Base-by-base conservation (phyloP, 495 filamentous ascomycete genomes). In the Penicillium tannophilum region DNA sequence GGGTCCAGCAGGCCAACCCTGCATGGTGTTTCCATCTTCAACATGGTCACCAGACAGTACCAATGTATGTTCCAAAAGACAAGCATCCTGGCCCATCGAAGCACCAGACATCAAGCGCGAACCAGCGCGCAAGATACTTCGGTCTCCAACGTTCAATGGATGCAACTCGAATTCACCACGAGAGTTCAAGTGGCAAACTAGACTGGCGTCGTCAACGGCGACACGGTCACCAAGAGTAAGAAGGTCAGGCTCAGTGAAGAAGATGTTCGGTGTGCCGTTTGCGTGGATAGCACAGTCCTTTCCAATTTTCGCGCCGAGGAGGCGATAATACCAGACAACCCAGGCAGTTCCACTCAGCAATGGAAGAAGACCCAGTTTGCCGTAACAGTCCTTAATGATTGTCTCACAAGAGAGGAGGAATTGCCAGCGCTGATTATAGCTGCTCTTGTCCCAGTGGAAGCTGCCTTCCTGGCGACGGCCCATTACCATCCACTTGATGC, bases 231-330 rank as follows among this genome's bases (percentile, higher is more conserved):
- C 79, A 8, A 82, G 53, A 0, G 62, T 72, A 1, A 82, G 56
- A 26, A 81, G 66, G 26, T 81, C 79, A 4, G 79, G 79, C 64
- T 82, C 79, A 2, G 79, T 82, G 46, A 82, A 78, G 36, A 76
- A 59, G 20, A 82, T 59, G 44, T 65, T 76, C 20, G 77, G 75
- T 2, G 54, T 56, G 2, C 78, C 77, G 39, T 75, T 76, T 16
- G 74, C 75, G 45, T 79, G 79, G 16, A 81, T 64, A 8, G 76
- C 75, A 43, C 76, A 78, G 63, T 82, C 72, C 19, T 69, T 63
- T 10, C 79, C 77, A 46, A 80, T 76, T 4, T 54, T 67, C 3
- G 77, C 76, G 8, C 79, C 78, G 4, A 82, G 55, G 16, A 62
- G 63, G 10, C 74, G 71, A 67, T 78, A 81, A 56, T 80, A 82